A percentile compares a stretch with the other conserved stretches of the same genome.
phyloP scores from a whole-genome alignment of 2,329 filamentous ascomycete genomes.

The Aureobasidium namibiae region DNA sequence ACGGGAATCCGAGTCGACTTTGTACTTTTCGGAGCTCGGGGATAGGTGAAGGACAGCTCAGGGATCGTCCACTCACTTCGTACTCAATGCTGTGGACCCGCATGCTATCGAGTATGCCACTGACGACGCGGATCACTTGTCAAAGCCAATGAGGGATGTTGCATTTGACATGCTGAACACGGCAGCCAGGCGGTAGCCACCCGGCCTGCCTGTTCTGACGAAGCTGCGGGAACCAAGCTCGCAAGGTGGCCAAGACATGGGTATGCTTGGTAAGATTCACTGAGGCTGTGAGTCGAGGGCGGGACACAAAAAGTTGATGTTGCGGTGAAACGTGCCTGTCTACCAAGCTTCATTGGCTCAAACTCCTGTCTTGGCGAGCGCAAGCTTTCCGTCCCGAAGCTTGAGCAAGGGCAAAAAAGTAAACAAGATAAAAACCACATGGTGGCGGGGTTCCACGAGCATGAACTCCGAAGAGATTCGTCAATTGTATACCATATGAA shows the following conservation, averaged over 20 bases:
- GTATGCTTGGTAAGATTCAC: background rate
- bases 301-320: background rate
- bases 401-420: background rate
- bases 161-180: constrained; percentile 5
- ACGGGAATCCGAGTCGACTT: background rate
- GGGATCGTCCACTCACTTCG: background rate
- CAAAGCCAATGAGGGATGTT: background rate
- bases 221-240: background rate
- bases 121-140: background rate
- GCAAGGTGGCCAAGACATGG: too few species aligned
- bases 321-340: background rate
- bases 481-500: background rate
- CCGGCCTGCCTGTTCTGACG: constrained; percentile 2
- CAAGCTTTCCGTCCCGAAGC: background rate
- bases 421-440: background rate
- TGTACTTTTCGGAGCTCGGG: background rate
- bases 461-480: background rate
- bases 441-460: background rate
- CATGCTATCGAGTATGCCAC: background rate
- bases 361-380: background rate
- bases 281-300: background rate
- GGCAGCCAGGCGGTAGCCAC: background rate
- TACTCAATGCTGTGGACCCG: background rate
- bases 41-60: background rate
- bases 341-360: background rate